Evolutionary conservation across 768 basidiomycete species (phyloP).

Genomic region (Baorangia bicolor): DNA sequence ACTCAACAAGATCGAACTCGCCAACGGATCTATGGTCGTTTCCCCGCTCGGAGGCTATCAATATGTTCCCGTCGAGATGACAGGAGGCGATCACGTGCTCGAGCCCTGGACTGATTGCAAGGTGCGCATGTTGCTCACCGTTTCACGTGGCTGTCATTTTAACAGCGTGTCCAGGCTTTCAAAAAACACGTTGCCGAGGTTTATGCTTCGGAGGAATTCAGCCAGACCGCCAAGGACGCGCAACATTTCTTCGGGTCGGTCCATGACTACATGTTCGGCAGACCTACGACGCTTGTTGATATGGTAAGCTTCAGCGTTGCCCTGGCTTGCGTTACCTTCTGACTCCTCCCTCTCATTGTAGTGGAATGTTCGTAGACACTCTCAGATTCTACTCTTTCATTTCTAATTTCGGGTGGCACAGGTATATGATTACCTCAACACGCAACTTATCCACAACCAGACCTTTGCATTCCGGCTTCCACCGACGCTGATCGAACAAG

Average conservation of each 20-base stretch:
- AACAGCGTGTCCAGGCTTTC: constrained; percentile 46
- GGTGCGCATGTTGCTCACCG: constrained; percentile 30
- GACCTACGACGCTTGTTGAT: constrained; percentile 60
- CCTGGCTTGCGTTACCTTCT: constrained; percentile 1
- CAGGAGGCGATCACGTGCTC: constrained; percentile 65
- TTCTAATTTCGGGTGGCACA: constrained; percentile 28
- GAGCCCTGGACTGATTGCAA: constrained; percentile 75
- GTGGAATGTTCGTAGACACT: constrained; percentile 65
- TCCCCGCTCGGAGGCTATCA: constrained; percentile 85
- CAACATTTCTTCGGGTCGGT: constrained; percentile 61
- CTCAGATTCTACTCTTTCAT: not conserved
- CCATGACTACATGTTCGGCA: constrained; percentile 70
- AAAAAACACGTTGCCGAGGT: constrained; percentile 63
- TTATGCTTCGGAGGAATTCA: constrained; percentile 65
- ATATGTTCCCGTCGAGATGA: constrained; percentile 75
- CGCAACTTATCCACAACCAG: constrained; percentile 78
- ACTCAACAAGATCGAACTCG: constrained; percentile 67
- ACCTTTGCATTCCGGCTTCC: constrained; percentile 77
- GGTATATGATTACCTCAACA: constrained; percentile 78
- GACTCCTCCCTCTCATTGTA: constrained; percentile 30
- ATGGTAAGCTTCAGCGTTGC: constrained; percentile 45
- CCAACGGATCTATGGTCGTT: constrained; percentile 69
- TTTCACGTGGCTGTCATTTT: constrained; percentile 40
- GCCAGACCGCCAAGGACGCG: constrained; percentile 52
- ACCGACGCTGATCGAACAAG: constrained; percentile 69